These are phyloP conservation scores for Raphanus raphanistrum DNA, from an alignment of 345 rosid genomes.

Conservation along the genomic window DNA sequence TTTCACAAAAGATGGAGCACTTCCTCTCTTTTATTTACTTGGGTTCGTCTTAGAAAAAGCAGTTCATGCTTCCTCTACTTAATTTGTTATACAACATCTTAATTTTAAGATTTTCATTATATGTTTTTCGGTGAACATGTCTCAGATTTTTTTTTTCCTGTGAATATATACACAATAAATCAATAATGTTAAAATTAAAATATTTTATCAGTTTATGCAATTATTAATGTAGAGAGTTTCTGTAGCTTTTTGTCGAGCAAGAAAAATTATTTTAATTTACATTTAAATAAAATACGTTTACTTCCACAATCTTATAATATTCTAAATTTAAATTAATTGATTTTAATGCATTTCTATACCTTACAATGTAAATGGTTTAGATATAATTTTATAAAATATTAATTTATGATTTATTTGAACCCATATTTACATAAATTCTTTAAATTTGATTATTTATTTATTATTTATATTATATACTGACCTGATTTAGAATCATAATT, in stretches of 20 bases:
- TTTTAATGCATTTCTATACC: background rate
- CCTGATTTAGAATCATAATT: background rate
- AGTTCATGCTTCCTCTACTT: background rate
- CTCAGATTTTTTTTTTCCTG: background rate
- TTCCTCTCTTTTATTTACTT: background rate
- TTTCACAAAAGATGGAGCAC: background rate
- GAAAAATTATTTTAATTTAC: background rate
- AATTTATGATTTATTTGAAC: background rate
- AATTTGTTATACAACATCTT: background rate
- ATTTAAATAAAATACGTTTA: background rate
- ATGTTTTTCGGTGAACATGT: background rate
- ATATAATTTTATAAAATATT: too few species aligned
- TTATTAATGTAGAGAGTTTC: background rate
- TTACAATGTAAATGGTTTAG: background rate
- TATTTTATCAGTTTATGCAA: background rate
- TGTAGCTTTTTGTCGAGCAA: background rate
- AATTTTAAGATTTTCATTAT: background rate
- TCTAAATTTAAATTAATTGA: too few species aligned
- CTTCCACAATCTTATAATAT: background rate
- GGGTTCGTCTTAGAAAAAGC: background rate
- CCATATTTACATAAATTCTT: background rate
- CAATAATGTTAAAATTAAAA: background rate
- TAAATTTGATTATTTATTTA: too few species aligned
- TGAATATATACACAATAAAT: background rate
- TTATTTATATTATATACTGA: background rate